These are phyloP conservation scores for Dactylellina sp. DNA, from an alignment of 2,329 filamentous ascomycete genomes.

Conservation along the genomic window DNA sequence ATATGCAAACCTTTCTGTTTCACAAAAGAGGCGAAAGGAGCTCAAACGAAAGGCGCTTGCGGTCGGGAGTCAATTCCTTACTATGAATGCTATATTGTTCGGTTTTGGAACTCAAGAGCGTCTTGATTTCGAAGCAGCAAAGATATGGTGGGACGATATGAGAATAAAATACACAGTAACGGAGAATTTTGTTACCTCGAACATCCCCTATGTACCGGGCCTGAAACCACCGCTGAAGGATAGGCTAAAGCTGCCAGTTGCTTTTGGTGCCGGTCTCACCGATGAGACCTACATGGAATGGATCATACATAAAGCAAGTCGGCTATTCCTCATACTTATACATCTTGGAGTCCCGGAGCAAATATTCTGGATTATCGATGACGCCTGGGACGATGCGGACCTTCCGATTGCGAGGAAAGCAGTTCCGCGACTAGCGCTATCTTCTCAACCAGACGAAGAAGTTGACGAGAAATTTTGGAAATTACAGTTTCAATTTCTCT, in stretches of 20 bases:
- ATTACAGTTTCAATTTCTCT: conserved; percentile 76
- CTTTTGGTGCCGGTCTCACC: conserved; percentile 76
- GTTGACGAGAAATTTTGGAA: conserved; percentile 71
- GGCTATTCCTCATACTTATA: conserved; percentile 77
- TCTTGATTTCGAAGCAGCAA: conserved; percentile 50
- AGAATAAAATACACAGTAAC: conserved; percentile 54
- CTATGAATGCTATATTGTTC: conserved; percentile 54
- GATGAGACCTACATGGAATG: conserved; percentile 83
- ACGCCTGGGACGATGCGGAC: conserved; percentile 81
- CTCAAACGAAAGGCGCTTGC: conserved; percentile 38
- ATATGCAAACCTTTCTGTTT: conserved; percentile 31
- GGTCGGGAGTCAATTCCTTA: conserved; percentile 50
- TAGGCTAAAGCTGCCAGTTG: conserved; percentile 73
- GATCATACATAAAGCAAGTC: conserved; percentile 76
- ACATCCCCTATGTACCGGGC: conserved; percentile 53
- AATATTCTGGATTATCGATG: conserved; percentile 80
- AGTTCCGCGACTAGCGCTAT: conserved; percentile 73
- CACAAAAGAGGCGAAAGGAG: conserved; percentile 33
- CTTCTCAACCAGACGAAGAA: conserved; percentile 73
- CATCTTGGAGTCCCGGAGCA: conserved; percentile 78
- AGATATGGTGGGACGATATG: conserved; percentile 55
- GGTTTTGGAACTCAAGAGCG: conserved; percentile 53
- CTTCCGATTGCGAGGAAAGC: conserved; percentile 76
- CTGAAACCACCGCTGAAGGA: conserved; percentile 51
- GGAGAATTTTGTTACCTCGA: conserved; percentile 44